Percentiles rank a stretch among this genome's conserved stretches.
These are phyloP conservation scores for Plasmodium falciparum DNA, from an alignment of 169 alveolate species.

Conservation along the genomic window DNA sequence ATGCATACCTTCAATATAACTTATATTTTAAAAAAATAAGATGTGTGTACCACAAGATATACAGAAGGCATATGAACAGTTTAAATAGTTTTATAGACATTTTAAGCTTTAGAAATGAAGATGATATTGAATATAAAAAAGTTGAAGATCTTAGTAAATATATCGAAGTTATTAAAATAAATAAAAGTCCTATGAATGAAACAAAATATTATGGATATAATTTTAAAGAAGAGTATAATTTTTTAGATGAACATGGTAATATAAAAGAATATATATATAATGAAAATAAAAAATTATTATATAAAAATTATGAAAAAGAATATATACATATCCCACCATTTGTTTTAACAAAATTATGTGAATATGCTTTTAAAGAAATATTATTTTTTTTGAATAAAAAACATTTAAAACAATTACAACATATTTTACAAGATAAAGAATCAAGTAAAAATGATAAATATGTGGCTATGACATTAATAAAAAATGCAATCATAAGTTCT, in stretches of 20 bases:
- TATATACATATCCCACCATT: conserved; percentile 79
- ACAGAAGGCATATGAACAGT: conserved; percentile 14
- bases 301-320: conserved; percentile 19
- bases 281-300: conserved; percentile 7
- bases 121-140: conserved; percentile 41
- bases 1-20: no score
- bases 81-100: conserved; percentile 19
- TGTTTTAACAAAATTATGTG: conserved; percentile 79
- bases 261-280: conserved; percentile 3
- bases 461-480: conserved; percentile 89
- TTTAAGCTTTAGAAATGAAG: conserved; percentile 30
- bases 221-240: conserved; percentile 27
- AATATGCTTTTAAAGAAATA: conserved; percentile 83
- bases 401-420: conserved; percentile 82
- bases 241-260: conserved; percentile 56
- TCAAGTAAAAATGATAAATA: conserved; percentile 87
- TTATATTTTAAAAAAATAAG: no score
- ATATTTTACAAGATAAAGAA: conserved; percentile 84
- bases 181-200: conserved; percentile 5
- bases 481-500: conserved; percentile 87
- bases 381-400: conserved; percentile 83
- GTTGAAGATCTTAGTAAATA: conserved; percentile 67
- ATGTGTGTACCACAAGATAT: neutral
- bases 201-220: conserved; percentile 51
- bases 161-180: conserved; percentile 40